Base-by-base conservation (phyloP, 805 yeast species). In the Lachancea fermentati region DNA sequence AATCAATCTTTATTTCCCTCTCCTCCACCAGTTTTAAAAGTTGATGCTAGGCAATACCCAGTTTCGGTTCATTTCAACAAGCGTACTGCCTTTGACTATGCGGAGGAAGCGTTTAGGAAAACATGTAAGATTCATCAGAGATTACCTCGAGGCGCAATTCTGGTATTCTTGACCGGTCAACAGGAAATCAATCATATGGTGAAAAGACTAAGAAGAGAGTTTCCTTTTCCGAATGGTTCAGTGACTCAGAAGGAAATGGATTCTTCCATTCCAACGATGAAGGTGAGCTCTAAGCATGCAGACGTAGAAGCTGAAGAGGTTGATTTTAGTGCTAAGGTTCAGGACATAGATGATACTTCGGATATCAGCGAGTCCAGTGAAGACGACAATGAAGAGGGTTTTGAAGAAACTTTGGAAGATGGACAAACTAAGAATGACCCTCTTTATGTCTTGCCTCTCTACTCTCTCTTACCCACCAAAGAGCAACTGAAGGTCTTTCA, bases 401-500 rank as follows among this genome's bases (percentile, higher is more conserved):
- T 74, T 45, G 83, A 87, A 30, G 96, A 87, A 55, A 64, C 71
- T 1, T 62, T 79, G 13, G 88, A 80, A 56, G 81, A 74, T 30
- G 85, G 77, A 30, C 93, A 83, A 57, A 72, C 83, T 0, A 79
- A 73, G 2, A 68, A 71, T 31, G 91, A 85, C 54, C 96, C 96
- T 2, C 65, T 93, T 30, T 86, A 85, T 55, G 97, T 93, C 1
- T 68, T 93, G 18, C 99, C 99, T 0, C 70, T 93, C 22, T 93
- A 93, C 61, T 91, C 98, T 5, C 67, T 93, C 34, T 68, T 93
- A 29, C 96, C 99, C n/a, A 88, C 97, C 0, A 77, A 76, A 34
- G 95, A 93, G 55, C 99, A 93, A 65, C 80, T 93, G 88, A 85
- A 80, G 57, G 95, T 93, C 2, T 93, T 93, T 57, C 76, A 85